Evolutionary conservation across 2,329 filamentous ascomycete genomes (phyloP), one percentile per base, ranked within the genome.

Genomic region (Aspergillus alliaceus): DNA sequence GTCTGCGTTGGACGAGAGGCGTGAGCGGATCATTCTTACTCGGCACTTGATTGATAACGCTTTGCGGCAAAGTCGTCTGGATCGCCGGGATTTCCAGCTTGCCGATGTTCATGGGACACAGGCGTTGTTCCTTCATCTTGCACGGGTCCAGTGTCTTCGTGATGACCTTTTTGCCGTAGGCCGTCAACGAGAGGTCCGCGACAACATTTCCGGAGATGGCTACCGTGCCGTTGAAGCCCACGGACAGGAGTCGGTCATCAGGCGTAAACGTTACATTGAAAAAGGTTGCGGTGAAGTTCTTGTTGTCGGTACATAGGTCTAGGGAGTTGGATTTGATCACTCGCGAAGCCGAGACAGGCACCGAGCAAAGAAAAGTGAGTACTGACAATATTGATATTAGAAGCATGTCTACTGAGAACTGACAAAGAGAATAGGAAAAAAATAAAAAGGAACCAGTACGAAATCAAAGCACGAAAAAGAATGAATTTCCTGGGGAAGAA

Each of bases 81-180:
- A 91, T 91, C 50, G 84, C 82, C 7, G 61, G 57, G 68, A 96
- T 83, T 51, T 88, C 84, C 70, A 96, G 87, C 67, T 89, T 87
- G 63, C 91, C 92, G 9, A 91, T 85, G 60, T 86, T 88, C 91
- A 97, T 95, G 57, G 93, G 93, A 77, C 93, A 97, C 69, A 97
- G 83, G 72, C 91, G 90, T 60, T 81, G 76, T 60, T 95, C 80
- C 25, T 80, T 72, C 59, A 84, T 81, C 20, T 83, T 76, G 79
- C 93, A 97, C 39, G 93, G 93, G 70, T 96, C 80, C 65, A 96
- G 74, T 3, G 78, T 84, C 64, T 84, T 77, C 61, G 82, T 83
- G 64, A 93, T 77, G 63, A 90, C 85, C 32, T 84, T 79, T 75
- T 89, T 91, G 48, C 93, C 93, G 71, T 97, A 97, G 51, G 90